Conservation (phyloP, 768 basidiomycete species). For the button mushroom (Agaricus bisporus) region DNA sequence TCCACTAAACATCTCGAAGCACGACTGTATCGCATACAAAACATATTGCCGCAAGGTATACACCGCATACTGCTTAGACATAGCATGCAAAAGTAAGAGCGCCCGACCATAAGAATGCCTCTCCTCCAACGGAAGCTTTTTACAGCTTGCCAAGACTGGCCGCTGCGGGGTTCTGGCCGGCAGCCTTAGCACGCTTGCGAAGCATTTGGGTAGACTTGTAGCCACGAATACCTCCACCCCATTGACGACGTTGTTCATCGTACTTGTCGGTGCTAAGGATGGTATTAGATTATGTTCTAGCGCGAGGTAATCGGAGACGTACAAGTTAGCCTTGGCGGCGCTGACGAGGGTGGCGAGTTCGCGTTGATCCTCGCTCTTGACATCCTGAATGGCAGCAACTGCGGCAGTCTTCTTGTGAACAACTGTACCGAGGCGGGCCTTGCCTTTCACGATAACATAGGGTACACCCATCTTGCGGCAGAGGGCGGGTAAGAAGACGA, state of each 20-base stretch:
- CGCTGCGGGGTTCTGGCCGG: constrained; percentile 59
- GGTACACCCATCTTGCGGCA: constrained; percentile 99
- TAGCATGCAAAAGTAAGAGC: neutral
- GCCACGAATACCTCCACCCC: constrained; percentile 96
- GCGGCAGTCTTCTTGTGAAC: constrained; percentile 99
- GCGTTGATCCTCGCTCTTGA: constrained; percentile 89
- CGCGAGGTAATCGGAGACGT: constrained; percentile 25
- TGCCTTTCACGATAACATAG: constrained; percentile 97
- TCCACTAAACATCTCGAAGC: constrained; percentile 3
- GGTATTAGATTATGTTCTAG: constrained; percentile 3
- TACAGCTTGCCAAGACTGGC: constrained; percentile 62
- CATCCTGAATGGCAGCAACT: constrained; percentile 87
- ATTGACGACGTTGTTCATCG: constrained; percentile 84
- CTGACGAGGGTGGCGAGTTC: constrained; percentile 90
- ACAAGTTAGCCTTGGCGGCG: constrained; percentile 98
- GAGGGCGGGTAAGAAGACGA: constrained; percentile 95
- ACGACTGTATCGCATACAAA: constrained; percentile 4
- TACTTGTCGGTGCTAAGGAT: constrained; percentile 75
- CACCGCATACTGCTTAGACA: constrained; percentile 2
- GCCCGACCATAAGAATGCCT: neutral
- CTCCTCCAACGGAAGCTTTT: constrained; percentile 13
- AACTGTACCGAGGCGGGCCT: constrained; percentile 95
- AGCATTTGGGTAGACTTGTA: constrained; percentile 94
- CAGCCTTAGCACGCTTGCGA: constrained; percentile 88
- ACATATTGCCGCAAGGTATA: neutral